Evolutionary conservation across 768 basidiomycete species (phyloP).

Genomic region (Agaricus bisporus): DNA sequence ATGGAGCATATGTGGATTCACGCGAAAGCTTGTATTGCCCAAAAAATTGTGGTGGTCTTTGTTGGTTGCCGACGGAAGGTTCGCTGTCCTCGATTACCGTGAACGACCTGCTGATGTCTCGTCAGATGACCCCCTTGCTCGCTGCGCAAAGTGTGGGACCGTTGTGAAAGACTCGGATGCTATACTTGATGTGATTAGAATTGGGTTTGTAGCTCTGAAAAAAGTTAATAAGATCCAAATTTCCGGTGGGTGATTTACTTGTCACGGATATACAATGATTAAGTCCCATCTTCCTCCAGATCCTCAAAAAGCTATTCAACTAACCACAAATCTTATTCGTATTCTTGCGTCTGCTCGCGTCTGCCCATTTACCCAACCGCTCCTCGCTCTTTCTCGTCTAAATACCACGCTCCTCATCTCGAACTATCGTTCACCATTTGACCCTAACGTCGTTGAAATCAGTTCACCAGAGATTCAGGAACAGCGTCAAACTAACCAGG

Average conservation of each 20-base stretch:
- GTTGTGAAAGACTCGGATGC: slow-evolving; percentile 42
- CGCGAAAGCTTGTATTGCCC: slow-evolving; percentile 69
- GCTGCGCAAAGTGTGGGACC: slow-evolving; percentile 52
- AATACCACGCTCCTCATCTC: slow-evolving; percentile 62
- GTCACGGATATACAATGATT: not conserved
- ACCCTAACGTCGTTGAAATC: slow-evolving; percentile 17
- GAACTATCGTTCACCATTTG: slow-evolving; percentile 29
- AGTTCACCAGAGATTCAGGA: slow-evolving; percentile 19
- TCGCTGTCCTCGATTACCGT: slow-evolving; percentile 2
- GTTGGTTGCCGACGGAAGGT: slow-evolving; percentile 60
- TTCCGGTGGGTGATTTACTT: slow-evolving; percentile 37
- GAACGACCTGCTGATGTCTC: not conserved
- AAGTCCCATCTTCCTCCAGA: slow-evolving; percentile 33
- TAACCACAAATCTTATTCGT: slow-evolving; percentile 61
- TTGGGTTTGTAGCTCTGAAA: slow-evolving; percentile 70
- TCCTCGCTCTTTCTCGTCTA: slow-evolving; percentile 69
- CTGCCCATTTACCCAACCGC: slow-evolving; percentile 67
- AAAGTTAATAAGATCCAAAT: slow-evolving; percentile 64
- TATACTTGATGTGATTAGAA: slow-evolving; percentile 54
- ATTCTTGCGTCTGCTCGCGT: slow-evolving; percentile 55
- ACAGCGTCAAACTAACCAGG: not conserved
- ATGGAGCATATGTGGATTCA: slow-evolving; percentile 41
- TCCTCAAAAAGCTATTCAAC: slow-evolving; percentile 45
- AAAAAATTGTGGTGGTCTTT: slow-evolving; percentile 58
- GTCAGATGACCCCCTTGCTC: slow-evolving; percentile 40